Evolutionary conservation across 2,329 filamentous ascomycete genomes (phyloP), one percentile per base, ranked within the genome.

Genomic region (Colletotrichum acutatum): DNA sequence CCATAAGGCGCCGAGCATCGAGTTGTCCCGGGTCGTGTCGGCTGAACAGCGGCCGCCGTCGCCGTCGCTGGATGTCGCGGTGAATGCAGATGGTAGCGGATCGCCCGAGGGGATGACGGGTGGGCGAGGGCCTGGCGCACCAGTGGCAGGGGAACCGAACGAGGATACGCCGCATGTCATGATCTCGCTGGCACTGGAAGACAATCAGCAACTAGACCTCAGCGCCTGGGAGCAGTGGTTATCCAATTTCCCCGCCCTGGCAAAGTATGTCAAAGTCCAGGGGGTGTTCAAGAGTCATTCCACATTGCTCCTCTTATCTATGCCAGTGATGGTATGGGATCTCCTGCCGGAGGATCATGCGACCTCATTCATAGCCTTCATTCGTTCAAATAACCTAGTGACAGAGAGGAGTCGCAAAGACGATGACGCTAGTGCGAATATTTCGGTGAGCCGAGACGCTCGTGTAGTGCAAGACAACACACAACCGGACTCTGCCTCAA

Each of bases 211-310:
- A 16, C 79, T 90, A 1, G 89, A 90, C 59, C 80, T 91, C n/a
- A 85, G 87, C 68, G 87, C 88, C 5, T 91, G 89, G 88, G 86
- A 90, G 76, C 84, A 86, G 67, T 91, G 89, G 89, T 82, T 91
- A 3, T 80, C 83, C 32, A 84, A 83, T 22, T 90, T 90, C 73
- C 89, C 89, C 0, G 86, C 88, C 2, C 81, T 91, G 68, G 89
- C 89, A 54, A 90, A 88, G 75, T 88, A 90, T 74, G 88, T 90
- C 78, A 90, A 90, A 76, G 86, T 91, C 6, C 89, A 91, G 76
- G 89, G 88, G 9, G 85, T 90, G 1, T 91, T 90, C 79, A 90
- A 89, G 76, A 91, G 89, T 62, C 88, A 90, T 76, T 91, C 89
- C 0, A 91, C 87, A 0, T 79, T 91, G 54, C 83, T 91, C 6